Evolutionary conservation across 495 filamentous ascomycete species (phyloP), one percentile per base, ranked within the genome.

Genomic region (Penicillium lagena): DNA sequence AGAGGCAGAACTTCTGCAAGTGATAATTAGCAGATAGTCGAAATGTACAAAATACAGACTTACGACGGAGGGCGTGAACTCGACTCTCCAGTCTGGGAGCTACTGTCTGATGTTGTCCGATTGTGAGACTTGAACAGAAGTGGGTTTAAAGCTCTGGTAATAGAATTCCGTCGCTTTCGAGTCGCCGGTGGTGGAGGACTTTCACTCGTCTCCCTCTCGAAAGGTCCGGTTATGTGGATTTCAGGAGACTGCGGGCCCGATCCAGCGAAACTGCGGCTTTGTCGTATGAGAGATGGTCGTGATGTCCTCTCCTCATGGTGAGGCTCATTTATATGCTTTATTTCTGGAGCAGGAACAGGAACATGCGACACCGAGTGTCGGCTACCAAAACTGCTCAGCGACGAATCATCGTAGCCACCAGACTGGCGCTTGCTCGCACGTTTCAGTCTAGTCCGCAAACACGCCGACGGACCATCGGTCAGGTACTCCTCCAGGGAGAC

Each of bases 401-500:
- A 64, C 0, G 64, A 67, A 40, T 66, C 59, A 29, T 67, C 63
- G 10, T 55, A 39, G 2, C 51, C 51, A 7, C 51, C 45, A 22
- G 52, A 42, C 5, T 55, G 59, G 22, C 22, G 22, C 22, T 22
- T 22, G 22, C 22, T 22, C 6, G 59, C 45, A 33, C 56, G 55
- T 29, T 49, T 58, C 9, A 70, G 42, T 10, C 66, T 51, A 29
- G 60, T 56, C 9, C 49, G 47, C 12, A 70, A 56, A 36, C 66
- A 70, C 4, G 49, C 46, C 1, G 53, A 53, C 0, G 66, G 60
- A 1, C 66, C 66, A 3, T 39, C 35, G 1, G 40, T 28, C 2
- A 70, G 46, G 33, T 77, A 83, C 1, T 80, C 69, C 17, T 70
- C 57, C 4, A 79, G 63, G 0, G 66, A 58, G 14, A 76, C 62